A percentile compares a stretch with the other conserved stretches of the same genome.
These are phyloP conservation scores for Fusarium proliferatum DNA, from an alignment of 2,329 filamentous ascomycete genomes.

Conservation along the genomic window DNA sequence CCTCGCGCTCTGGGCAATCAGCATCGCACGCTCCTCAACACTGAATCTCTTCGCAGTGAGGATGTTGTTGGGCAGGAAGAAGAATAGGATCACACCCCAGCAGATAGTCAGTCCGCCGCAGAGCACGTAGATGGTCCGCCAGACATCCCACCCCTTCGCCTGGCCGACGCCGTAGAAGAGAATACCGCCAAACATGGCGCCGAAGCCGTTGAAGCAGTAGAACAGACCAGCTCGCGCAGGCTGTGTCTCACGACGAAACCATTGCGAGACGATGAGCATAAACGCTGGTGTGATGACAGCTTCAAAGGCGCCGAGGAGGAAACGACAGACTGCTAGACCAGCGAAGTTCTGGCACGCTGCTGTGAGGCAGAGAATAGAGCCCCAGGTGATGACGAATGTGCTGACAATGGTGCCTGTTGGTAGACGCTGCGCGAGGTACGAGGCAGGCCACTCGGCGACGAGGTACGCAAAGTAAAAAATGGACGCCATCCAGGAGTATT, in stretches of 20 bases:
- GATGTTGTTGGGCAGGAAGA: slow-evolving; percentile 60
- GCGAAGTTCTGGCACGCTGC: slow-evolving; percentile 56
- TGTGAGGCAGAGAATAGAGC: slow-evolving; percentile 57
- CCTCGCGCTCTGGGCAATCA: slow-evolving; percentile 69
- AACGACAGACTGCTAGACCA: slow-evolving; percentile 58
- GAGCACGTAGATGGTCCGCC: slow-evolving; percentile 65
- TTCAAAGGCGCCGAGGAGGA: slow-evolving; percentile 61
- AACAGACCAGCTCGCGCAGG: slow-evolving; percentile 58
- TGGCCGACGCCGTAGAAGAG: slow-evolving; percentile 66
- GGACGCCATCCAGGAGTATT: slow-evolving; percentile 66
- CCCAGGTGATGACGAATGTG: slow-evolving; percentile 51
- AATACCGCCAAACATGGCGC: slow-evolving; percentile 57
- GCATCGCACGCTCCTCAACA: slow-evolving; percentile 53
- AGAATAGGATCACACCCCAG: slow-evolving; percentile 58
- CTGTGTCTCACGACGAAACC: slow-evolving; percentile 59
- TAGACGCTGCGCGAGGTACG: slow-evolving; percentile 50
- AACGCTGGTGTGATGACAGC: slow-evolving; percentile 62
- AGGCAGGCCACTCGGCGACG: slow-evolving; percentile 55
- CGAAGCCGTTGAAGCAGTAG: slow-evolving; percentile 57
- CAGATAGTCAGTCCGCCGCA: slow-evolving; percentile 61
- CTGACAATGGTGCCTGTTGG: slow-evolving; percentile 51
- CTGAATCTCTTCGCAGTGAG: slow-evolving; percentile 49
- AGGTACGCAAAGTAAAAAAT: slow-evolving; percentile 66
- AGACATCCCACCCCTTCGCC: slow-evolving; percentile 57
- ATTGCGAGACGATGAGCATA: slow-evolving; percentile 63